Conservation (phyloP, 768 basidiomycete genomes). For the Fomitopsis serialis region DNA sequence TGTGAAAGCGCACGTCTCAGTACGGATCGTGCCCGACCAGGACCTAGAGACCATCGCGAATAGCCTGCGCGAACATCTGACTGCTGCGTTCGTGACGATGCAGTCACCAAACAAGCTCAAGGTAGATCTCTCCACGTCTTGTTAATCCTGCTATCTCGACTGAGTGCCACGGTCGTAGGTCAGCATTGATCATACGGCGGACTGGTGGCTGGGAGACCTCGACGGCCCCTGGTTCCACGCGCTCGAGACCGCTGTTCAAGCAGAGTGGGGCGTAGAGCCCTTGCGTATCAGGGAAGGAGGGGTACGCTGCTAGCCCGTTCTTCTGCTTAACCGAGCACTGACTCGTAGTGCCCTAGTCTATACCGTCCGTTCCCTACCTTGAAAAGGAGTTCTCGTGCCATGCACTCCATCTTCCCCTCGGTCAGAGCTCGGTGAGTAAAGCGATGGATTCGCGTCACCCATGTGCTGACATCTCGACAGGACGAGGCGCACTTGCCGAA, state of each 20-base stretch:
- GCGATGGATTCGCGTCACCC: neutral
- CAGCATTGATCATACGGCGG: conserved; percentile 74
- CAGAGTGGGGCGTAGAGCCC: conserved; percentile 86
- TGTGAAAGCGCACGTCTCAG: conserved; percentile 80
- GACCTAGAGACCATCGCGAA: conserved; percentile 63
- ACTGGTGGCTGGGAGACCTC: conserved; percentile 95
- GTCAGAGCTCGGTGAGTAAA: conserved; percentile 68
- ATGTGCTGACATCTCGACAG: conserved; percentile 28
- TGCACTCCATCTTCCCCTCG: conserved; percentile 91
- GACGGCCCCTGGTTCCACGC: conserved; percentile 84
- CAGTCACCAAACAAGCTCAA: conserved; percentile 67
- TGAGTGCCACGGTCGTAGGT: conserved; percentile 40
- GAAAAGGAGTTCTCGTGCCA: conserved; percentile 89
- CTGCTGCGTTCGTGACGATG: conserved; percentile 50
- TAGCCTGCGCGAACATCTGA: conserved; percentile 54
- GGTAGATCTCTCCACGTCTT: conserved; percentile 33
- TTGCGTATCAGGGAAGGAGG: conserved; percentile 92
- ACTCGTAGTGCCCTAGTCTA: conserved; percentile 48
- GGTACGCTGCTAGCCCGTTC: conserved; percentile 39
- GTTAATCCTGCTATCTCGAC: neutral
- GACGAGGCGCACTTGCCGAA: conserved; percentile 93
- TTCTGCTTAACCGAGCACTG: neutral
- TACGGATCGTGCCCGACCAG: conserved; percentile 95
- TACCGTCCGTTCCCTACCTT: conserved; percentile 89
- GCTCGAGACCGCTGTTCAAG: conserved; percentile 73